Evolutionary conservation across 257 asterid species (phyloP), one percentile per base, ranked within the genome.

Genomic region (Osmanthus fragrans): DNA sequence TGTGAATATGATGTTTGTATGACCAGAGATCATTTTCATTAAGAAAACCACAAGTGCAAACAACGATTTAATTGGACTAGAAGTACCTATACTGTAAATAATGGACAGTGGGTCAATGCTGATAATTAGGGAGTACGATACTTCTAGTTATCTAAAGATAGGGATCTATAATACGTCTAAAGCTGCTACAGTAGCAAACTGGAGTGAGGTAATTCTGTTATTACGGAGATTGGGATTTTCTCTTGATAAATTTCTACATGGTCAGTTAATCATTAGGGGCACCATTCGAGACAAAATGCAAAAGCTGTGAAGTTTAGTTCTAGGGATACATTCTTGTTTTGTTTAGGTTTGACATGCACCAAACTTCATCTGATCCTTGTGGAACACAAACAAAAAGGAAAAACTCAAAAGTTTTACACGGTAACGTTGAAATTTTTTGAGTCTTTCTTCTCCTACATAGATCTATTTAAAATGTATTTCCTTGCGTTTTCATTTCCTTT

Each of bases 331-430:
- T 82, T 23, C 47, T 58, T 45, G 37, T 51, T 54, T 32, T 27
- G 19, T 47, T 30, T 54, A 40, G 36, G 54, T 65, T 56, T 73
- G 42, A 47, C 40, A 72, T 68, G 27, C 73, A 36, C 65, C 16
- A 7, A 34, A 73, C 29, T 27, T 77, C 40, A 27, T 56, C 23
- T 74, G 63, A 56, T 75, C 78, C 77, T 75, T 76, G 36, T 67
- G 29, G 19, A 60, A 25, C 15, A 40, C 3, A 74, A 19, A 74
- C 60, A 7, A 60, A 32, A 67, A n/a, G 6, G 27, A 56, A 8
- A 56, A 58, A 45, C 4, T 71, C 37, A 37, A 40, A 45, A 13
- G 77, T n/a, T n/a, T 29, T 76, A 0, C 21, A 45, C 18, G 45
- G 21, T 19, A 70, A 33, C 60, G 40, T 74, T 69, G 9, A 18